These are phyloP conservation scores for Gyromitra esculenta DNA, from an alignment of 2,329 filamentous ascomycete genomes.

Conservation along the genomic window DNA sequence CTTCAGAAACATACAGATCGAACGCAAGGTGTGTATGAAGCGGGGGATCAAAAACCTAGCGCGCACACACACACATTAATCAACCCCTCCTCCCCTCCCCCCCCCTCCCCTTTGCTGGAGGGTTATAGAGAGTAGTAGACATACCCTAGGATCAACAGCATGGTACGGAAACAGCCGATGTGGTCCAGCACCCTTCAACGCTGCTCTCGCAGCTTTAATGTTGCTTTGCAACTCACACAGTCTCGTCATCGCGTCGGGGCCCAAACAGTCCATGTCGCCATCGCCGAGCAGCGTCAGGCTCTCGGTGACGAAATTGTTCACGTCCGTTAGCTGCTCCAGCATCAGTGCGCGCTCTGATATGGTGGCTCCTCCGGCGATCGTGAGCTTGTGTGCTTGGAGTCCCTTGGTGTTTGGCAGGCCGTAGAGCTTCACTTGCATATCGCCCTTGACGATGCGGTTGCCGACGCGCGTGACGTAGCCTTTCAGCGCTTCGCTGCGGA, in stretches of 20 bases:
- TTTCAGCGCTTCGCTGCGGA: slow-evolving; percentile 88
- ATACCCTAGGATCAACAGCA: slow-evolving; percentile 60
- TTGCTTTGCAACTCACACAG: slow-evolving; percentile 33
- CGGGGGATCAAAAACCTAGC: slow-evolving; percentile 69
- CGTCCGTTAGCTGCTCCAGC: slow-evolving; percentile 56
- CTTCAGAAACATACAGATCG: slow-evolving; percentile 75
- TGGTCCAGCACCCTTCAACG: slow-evolving; percentile 54
- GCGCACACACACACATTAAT: not conserved
- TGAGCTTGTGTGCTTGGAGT: slow-evolving; percentile 77
- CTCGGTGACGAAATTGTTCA: slow-evolving; percentile 55
- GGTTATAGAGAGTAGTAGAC: slow-evolving; percentile 61
- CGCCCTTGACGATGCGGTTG: slow-evolving; percentile 89
- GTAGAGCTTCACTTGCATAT: slow-evolving; percentile 55
- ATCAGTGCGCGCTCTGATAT: slow-evolving; percentile 65
- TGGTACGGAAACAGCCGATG: slow-evolving; percentile 59
- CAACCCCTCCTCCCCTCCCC: too few species aligned
- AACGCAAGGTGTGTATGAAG: slow-evolving; percentile 77
- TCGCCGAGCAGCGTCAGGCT: slow-evolving; percentile 46
- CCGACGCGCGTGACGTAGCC: slow-evolving; percentile 90
- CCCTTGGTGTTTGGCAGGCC: slow-evolving; percentile 71
- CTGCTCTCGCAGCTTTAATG: slow-evolving; percentile 55
- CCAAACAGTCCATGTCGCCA: not conserved
- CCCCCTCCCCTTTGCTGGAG: too few species aligned
- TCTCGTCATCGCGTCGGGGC: slow-evolving; percentile 1
- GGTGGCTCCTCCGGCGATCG: slow-evolving; percentile 68